phyloP scores from a whole-genome alignment of 495 filamentous ascomycete species.

The Hypomontagnella monticulosa region DNA sequence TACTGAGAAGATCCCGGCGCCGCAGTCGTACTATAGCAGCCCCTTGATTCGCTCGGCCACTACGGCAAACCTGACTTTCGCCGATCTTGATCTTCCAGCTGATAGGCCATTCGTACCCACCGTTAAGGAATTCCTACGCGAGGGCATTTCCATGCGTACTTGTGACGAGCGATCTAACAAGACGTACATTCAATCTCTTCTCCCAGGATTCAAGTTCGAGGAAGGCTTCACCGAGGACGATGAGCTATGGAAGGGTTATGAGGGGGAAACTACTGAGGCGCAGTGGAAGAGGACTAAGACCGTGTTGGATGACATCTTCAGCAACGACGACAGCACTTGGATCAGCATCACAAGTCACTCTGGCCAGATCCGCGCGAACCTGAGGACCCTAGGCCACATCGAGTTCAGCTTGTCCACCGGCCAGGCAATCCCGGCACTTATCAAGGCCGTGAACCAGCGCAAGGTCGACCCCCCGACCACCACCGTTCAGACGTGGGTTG shows the following conservation, averaged over 20 bases:
- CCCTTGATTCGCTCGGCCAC: conserved; percentile 71
- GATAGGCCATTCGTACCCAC: conserved; percentile 65
- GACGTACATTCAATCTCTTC: conserved; percentile 63
- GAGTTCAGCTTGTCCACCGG: conserved; percentile 70
- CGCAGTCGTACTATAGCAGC: conserved; percentile 73
- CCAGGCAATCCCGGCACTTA: conserved; percentile 74
- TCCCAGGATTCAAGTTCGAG: conserved; percentile 70
- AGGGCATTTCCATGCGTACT: conserved; percentile 77
- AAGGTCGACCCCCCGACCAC: conserved; percentile 45
- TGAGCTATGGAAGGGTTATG: conserved; percentile 66
- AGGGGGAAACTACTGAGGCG: conserved; percentile 63
- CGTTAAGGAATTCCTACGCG: conserved; percentile 75
- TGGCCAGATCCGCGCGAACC: conserved; percentile 67
- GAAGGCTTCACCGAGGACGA: conserved; percentile 69
- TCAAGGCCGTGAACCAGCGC: conserved; percentile 60
- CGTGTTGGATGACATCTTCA: conserved; percentile 73
- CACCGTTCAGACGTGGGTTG: conserved; percentile 51
- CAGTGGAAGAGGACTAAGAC: conserved; percentile 63
- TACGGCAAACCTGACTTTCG: conserved; percentile 72
- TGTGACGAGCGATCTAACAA: conserved; percentile 73
- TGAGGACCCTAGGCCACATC: conserved; percentile 67
- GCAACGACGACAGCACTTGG: conserved; percentile 65
- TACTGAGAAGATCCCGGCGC: conserved; percentile 68
- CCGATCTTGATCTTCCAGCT: conserved; percentile 60
- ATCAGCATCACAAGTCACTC: conserved; percentile 76